Conservation (phyloP, 1,284 basidiomycete genomes). For the Spongiforma sp. region DNA sequence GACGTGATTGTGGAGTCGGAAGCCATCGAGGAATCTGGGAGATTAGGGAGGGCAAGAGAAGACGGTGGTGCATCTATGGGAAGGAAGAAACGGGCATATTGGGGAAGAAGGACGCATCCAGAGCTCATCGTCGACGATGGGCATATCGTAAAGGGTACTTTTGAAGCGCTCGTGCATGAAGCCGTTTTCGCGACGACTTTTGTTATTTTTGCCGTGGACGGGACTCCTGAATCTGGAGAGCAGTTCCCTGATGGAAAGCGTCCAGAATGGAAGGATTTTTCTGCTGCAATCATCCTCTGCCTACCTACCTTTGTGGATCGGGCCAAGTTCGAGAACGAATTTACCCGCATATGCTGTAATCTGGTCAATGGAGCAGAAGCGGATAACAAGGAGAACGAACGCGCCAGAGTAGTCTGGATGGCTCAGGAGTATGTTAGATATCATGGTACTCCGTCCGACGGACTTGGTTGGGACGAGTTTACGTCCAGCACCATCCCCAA, state of each 20-base stretch:
- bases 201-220: slow-evolving; percentile 19
- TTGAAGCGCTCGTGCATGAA: slow-evolving; percentile 82
- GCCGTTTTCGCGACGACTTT: slow-evolving; percentile 79
- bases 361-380: slow-evolving; percentile 63
- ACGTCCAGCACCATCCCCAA: slow-evolving; percentile 52
- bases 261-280: slow-evolving; percentile 63
- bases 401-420: slow-evolving; percentile 62
- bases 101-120: slow-evolving; percentile 79
- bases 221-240: slow-evolving; percentile 9
- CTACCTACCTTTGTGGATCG: slow-evolving; percentile 62
- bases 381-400: slow-evolving; percentile 44
- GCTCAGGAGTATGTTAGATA: slow-evolving; percentile 65
- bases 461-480: slow-evolving; percentile 64
- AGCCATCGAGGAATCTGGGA: slow-evolving; percentile 30
- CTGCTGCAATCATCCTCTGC: slow-evolving; percentile 60
- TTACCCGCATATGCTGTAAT: slow-evolving; percentile 66
- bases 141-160: slow-evolving; percentile 63
- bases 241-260: slow-evolving; percentile 23
- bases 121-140: slow-evolving; percentile 55
- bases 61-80: slow-evolving; percentile 38
- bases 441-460: slow-evolving; percentile 57
- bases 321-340: slow-evolving; percentile 68
- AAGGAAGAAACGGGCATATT: slow-evolving; percentile 73
- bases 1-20: slow-evolving; percentile 40
- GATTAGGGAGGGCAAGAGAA: slow-evolving; percentile 39